Base-by-base conservation (phyloP, 306 rosid species). In the Prunus campanulata region DNA sequence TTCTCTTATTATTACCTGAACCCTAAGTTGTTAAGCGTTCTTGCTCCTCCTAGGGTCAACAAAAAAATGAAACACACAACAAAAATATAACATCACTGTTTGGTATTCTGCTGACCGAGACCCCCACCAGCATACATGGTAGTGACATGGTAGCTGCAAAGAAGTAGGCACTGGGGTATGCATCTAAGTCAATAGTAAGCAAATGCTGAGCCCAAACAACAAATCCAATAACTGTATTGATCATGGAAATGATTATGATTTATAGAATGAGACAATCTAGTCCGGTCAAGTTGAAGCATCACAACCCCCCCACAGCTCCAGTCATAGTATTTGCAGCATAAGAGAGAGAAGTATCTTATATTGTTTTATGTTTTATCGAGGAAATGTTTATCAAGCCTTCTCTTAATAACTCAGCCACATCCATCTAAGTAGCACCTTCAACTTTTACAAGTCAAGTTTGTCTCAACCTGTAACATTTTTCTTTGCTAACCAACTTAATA, bases 161-260 rank as follows among this genome's bases (percentile, higher is more conserved):
- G 54, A 35, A 75, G 25, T 51, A 52, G 44, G 72, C 72, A 75
- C 24, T 5, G 11, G 48, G 52, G 42, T 35, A 35, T 35, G 55
- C 51, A 16, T 72, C 77, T 50, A 50, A 78, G 66, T 64, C 32
- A 20, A 75, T 1, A n/a, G 22, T 50, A 75, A 50, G 50, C 20
- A 50, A 63, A 63, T 29, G 50, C 49, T 63, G 64, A 11, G 71
- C 71, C 71, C 62, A 75, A 63, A 49, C n/a, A 75, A 62, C 46
- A 63, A 75, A 63, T 50, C 9, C 51, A 49, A 75, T 18, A 30
- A 48, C 35, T 72, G 18, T 72, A 55, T n/a, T 65, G 70, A 35
- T 35, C 42, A 35, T 1, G 7, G 42, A 35, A 35, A 35, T 35
- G 42, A 35, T 32, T 32, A 32, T 5, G 8, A 35, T 5, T 5